A percentile compares a stretch with the other conserved stretches of the same genome.
phyloP scores from a whole-genome alignment of 352 stramenopile species.

The Labyrinthula sp. region DNA sequence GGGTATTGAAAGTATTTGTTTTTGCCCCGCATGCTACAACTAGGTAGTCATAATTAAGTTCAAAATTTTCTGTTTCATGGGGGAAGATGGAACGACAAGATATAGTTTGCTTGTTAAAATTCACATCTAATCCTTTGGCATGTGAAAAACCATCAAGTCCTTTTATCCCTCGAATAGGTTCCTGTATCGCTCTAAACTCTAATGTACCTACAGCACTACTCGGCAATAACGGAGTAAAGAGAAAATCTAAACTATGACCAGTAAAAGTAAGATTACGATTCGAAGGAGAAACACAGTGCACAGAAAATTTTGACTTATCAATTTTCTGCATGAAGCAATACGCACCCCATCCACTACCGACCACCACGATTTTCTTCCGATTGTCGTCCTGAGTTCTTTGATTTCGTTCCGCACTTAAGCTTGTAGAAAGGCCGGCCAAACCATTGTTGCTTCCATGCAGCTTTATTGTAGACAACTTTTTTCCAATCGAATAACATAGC shows the following conservation, averaged over 20 bases:
- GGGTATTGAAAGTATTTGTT: conserved; percentile 77
- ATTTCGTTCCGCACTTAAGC: no score
- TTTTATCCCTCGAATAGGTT: conserved; percentile 63
- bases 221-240: conserved; percentile 88
- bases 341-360: conserved; percentile 21
- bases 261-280: no score
- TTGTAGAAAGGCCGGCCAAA: no score
- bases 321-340: conserved; percentile 23
- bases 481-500: no score
- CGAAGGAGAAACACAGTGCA: conserved; percentile 16
- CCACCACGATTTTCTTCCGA: no score
- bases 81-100: conserved; percentile 44
- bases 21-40: conserved; percentile 68
- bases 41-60: conserved; percentile 73
- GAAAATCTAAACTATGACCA: conserved; percentile 48
- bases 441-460: no score
- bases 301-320: conserved; percentile 22
- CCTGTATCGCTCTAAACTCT: conserved; percentile 85
- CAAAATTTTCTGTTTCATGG: conserved; percentile 40
- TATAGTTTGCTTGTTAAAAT: conserved; percentile 50
- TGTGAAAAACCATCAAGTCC: conserved; percentile 45
- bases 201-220: conserved; percentile 77
- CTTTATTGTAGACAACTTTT: no score
- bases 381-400: no score
- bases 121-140: conserved; percentile 47